Evolutionary conservation across 495 filamentous ascomycete genomes (phyloP), one percentile per base, ranked within the genome.

Genomic region (Penicillium dipodomyicola): DNA sequence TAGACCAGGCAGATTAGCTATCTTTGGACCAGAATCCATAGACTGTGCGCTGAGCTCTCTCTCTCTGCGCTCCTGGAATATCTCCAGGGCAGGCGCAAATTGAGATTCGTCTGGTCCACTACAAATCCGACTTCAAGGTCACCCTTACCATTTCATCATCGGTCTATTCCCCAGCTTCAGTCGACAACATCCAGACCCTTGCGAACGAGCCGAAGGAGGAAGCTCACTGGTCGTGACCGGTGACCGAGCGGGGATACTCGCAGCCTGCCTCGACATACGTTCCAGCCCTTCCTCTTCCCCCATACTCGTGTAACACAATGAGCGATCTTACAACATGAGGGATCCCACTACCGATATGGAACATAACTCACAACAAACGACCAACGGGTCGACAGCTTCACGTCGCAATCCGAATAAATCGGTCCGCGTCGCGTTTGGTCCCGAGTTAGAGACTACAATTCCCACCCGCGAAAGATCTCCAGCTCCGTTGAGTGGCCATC

Each of bases 341-440:
- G 71, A 76, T 60, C 73, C 73, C 17, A 66, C 63, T 40, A 57
- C 67, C 58, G 65, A 68, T 39, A 79, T 77, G 71, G 73, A 79
- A 54, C 61, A 67, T 58, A 67, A 63, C 45, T 45, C 57, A 30
- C 69, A 69, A 40, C 65, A 62, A 22, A 60, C 65, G 43, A 56
- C 67, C 29, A 74, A 67, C 58, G 59, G 63, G 47, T 64, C 67
- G 22, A 55, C 61, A 29, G 70, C 72, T 64, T 63, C 72, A 48
- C 72, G 76, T 54, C 74, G 65, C 49, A 70, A 54, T 44, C 62
- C 57, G 20, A 60, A 65, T 41, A 77, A 72, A 60, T 72, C 73
- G 6, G 76, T 70, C 25, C 73, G 76, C 47, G 76, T 79, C 27
- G 75, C 74, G 9, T 79, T 79, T 58, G 76, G 72, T 42, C 73